These are phyloP conservation scores for Ogataea dorogensis DNA, from an alignment of 805 yeast genomes.

Conservation along the genomic window DNA sequence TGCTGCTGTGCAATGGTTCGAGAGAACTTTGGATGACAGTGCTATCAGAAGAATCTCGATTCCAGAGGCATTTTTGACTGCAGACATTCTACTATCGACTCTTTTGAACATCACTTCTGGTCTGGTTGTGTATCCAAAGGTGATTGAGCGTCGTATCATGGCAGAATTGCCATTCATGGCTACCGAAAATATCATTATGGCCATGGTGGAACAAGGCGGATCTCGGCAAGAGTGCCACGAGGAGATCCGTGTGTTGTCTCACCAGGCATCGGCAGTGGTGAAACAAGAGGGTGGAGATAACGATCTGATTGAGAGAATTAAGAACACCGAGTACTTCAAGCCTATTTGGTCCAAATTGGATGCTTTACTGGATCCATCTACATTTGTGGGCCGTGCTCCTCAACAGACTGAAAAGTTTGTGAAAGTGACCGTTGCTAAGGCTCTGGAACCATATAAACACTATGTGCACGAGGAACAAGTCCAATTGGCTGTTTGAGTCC, in stretches of 20 bases:
- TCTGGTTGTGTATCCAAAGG: slow-evolving; percentile 96
- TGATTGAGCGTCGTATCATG: slow-evolving; percentile 91
- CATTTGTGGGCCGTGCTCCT: slow-evolving; percentile 98
- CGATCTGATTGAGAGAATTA: slow-evolving; percentile 87
- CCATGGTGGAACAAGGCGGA: slow-evolving; percentile 97
- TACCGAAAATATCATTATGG: slow-evolving; percentile 98
- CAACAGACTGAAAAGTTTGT: slow-evolving; percentile 95
- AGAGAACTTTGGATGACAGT: slow-evolving; percentile 96
- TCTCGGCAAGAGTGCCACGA: slow-evolving; percentile 99
- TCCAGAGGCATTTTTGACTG: slow-evolving; percentile 95
- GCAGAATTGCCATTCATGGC: slow-evolving; percentile 99
- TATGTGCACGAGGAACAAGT: slow-evolving; percentile 65
- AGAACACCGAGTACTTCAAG: slow-evolving; percentile 71
- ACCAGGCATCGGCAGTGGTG: slow-evolving; percentile 95
- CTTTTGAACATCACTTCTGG: slow-evolving; percentile 91
- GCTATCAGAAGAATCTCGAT: slow-evolving; percentile 96
- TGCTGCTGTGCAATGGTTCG: slow-evolving; percentile 98
- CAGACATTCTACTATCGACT: slow-evolving; percentile 89
- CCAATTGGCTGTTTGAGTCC: slow-evolving; percentile 65
- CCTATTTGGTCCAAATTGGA: slow-evolving; percentile 90
- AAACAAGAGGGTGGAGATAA: slow-evolving; percentile 99
- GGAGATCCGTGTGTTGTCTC: slow-evolving; percentile 93
- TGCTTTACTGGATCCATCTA: slow-evolving; percentile 78
- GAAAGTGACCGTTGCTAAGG: slow-evolving; percentile 76
- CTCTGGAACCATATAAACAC: slow-evolving; percentile 65